Evolutionary conservation across 176 grass and related monocot species (phyloP).

Genomic region (Aegilops speltoides): DNA sequence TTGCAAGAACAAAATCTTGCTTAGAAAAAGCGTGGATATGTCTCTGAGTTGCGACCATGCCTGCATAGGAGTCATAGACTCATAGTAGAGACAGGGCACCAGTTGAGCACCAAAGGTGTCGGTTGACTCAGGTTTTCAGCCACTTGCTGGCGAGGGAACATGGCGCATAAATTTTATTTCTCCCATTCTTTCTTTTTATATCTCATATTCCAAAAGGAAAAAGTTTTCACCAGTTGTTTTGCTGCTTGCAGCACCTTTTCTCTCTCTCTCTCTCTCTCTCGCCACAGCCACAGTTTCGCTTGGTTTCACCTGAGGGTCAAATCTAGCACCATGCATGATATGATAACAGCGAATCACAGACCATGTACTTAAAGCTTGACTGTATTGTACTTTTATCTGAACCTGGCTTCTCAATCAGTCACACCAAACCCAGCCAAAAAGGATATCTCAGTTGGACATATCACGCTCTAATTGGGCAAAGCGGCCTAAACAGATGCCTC

Average conservation of each 20-base stretch:
- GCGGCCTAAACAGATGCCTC: constrained; percentile 32
- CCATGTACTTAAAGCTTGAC: neutral
- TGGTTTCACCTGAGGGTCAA: constrained; percentile 11
- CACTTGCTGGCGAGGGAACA: constrained; percentile 18
- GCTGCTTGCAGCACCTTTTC: neutral
- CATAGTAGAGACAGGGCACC: neutral
- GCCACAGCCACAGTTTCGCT: neutral
- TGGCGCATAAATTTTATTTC: neutral
- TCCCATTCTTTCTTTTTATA: neutral
- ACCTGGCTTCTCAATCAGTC: constrained; percentile 31
- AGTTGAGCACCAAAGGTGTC: constrained; percentile 2
- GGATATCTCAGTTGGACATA: constrained; percentile 34
- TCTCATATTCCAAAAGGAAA: neutral
- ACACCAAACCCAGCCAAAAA: constrained; percentile 36
- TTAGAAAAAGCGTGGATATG: neutral
- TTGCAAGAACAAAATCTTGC: neutral
- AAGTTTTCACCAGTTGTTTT: neutral
- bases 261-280: neutral
- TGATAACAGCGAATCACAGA: constrained; percentile 34
- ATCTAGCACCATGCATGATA: constrained; percentile 25
- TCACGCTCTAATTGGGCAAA: constrained; percentile 38
- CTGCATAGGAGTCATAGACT: neutral
- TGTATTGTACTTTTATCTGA: constrained; percentile 53
- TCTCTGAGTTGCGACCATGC: constrained; percentile 1
- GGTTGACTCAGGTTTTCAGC: constrained; percentile 25